phyloP scores from a whole-genome alignment of 1,284 basidiomycete genomes.

The Austroboletus novae-zelandiae region DNA sequence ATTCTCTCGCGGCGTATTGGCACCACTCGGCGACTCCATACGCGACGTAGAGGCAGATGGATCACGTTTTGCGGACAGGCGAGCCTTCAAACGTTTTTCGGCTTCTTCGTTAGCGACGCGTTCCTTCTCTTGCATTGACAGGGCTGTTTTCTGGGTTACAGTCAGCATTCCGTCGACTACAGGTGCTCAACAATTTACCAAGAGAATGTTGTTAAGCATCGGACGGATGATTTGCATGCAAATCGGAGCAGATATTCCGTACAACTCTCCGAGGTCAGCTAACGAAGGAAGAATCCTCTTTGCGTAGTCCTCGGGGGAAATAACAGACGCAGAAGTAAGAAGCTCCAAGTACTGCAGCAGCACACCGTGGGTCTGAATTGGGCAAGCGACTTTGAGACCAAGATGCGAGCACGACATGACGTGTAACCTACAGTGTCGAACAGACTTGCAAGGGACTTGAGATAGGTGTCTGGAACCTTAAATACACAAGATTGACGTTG shows the following conservation, averaged over 20 bases:
- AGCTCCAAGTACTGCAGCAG: slow-evolving; percentile 75
- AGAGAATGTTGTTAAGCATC: slow-evolving; percentile 63
- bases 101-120: slow-evolving; percentile 65
- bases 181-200: slow-evolving; percentile 42
- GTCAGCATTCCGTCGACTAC: slow-evolving; percentile 10
- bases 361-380: slow-evolving; percentile 69
- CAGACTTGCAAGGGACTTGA: slow-evolving; percentile 83
- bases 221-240: slow-evolving; percentile 93
- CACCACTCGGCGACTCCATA: slow-evolving; percentile 57
- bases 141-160: slow-evolving; percentile 48
- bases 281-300: slow-evolving; percentile 69
- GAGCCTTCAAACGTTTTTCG: slow-evolving; percentile 74
- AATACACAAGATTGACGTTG: slow-evolving; percentile 82
- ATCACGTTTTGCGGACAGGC: slow-evolving; percentile 72
- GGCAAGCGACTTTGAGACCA: slow-evolving; percentile 16
- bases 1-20: slow-evolving; percentile 34
- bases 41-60: slow-evolving; percentile 54
- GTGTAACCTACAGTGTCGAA: slow-evolving; percentile 75
- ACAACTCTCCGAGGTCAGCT: slow-evolving; percentile 66
- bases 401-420: slow-evolving; percentile 17
- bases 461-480: slow-evolving; percentile 65
- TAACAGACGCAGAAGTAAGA: slow-evolving; percentile 60
- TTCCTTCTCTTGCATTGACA: slow-evolving; percentile 62
- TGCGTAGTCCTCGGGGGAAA: slow-evolving; percentile 62
- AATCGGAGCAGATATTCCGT: slow-evolving; percentile 77